Base-by-base conservation (phyloP, 257 asterid genomes). In the Solanum arcanum region DNA sequence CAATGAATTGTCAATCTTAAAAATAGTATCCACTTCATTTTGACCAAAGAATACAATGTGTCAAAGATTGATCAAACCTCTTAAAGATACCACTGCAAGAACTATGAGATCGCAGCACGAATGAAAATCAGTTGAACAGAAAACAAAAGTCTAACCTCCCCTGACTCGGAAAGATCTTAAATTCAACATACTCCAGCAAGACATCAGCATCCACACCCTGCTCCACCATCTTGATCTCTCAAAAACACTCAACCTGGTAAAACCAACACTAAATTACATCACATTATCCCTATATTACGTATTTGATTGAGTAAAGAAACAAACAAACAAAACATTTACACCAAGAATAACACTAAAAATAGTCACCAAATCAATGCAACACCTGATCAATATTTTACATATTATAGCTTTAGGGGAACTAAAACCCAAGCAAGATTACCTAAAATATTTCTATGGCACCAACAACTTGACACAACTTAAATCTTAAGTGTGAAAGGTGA, bases 101-200 rank as follows among this genome's bases (percentile, higher is more conserved):
- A 47, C 27, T 9, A 80, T 13, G 14, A 78, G 66, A 49, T 16
- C 25, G 46, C 21, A 49, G 31, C 85, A 47, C 3, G 21, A 81
- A 29, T 81, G 62, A 68, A 68, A 85, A 27, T 46, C 41, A 73
- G 73, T 52, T 31, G 66, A 69, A n/a, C 27, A 35, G 86, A 68
- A 23, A 21, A 25, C 56, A 56, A 62, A 89, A 89, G 47, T 31
- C 70, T 86, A 47, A 97, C 99, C 99, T 97, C 86, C 93, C 95
- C 89, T 90, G 94, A 88, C 92, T 90, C 3, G 98, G 98, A 68
- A 90, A 88, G 86, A 93, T 91, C 89, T 91, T 95, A 75, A 97
- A 95, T 90, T 97, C 99, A 27, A 95, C 91, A 91, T 86, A 92
- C 89, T 93, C 98, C 76, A 95, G 92, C 14, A 90, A 90, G 49